Percentiles rank a stretch among this genome's conserved stretches.
These are phyloP conservation scores for Graphiopsis chlorocephala DNA, from an alignment of 2,329 filamentous ascomycete species.

Conservation along the genomic window DNA sequence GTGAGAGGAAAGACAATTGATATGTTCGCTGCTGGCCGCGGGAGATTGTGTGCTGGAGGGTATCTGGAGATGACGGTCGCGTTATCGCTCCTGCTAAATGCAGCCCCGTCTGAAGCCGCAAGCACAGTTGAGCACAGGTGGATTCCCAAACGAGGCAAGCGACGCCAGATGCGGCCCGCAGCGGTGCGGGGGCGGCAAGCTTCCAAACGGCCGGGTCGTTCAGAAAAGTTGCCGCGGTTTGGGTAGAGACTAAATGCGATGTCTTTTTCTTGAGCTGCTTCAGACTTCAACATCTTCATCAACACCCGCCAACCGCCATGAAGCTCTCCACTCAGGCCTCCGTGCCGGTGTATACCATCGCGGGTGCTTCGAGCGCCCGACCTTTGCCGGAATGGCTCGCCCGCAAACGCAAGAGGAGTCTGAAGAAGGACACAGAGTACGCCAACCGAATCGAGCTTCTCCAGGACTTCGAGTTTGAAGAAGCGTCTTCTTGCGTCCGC, in stretches of 20 bases:
- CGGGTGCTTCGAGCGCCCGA: conserved; percentile 81
- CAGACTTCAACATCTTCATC: background rate
- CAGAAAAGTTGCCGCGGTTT: conserved; percentile 17
- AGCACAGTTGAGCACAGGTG: background rate
- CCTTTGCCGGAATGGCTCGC: conserved; percentile 95
- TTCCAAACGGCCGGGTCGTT: background rate
- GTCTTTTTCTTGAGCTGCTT: conserved; percentile 4
- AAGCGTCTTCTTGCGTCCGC: conserved; percentile 85
- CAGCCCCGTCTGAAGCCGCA: background rate
- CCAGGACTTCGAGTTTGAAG: conserved; percentile 97
- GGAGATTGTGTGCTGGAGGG: background rate
- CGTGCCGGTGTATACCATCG: conserved; percentile 91
- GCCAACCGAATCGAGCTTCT: conserved; percentile 90
- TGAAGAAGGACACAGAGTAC: conserved; percentile 91
- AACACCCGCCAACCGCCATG: conserved; percentile 48
- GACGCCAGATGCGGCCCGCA: background rate
- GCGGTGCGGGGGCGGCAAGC: background rate
- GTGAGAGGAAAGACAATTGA: background rate
- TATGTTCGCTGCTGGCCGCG: background rate
- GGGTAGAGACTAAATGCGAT: background rate
- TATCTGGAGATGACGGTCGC: background rate
- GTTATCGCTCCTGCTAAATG: background rate
- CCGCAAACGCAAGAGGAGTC: conserved; percentile 79
- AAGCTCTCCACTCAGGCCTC: conserved; percentile 78
- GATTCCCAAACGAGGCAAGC: background rate